Evolutionary conservation across 306 rosid genomes (phyloP).

Genomic region (Erythrophleum fordii): DNA sequence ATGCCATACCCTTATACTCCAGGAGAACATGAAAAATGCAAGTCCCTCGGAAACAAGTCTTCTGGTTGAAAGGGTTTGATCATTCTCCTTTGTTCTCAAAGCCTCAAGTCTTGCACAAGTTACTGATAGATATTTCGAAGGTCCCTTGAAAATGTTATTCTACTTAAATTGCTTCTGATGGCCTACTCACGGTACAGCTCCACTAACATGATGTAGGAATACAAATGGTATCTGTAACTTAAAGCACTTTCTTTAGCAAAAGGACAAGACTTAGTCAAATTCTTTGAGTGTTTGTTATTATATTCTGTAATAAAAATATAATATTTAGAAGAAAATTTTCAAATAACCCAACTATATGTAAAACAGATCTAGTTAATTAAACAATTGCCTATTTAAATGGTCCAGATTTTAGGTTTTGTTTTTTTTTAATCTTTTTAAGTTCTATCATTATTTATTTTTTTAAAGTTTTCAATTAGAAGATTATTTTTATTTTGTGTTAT

Average conservation of each 20-base stretch:
- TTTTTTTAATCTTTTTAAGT: too few species aligned
- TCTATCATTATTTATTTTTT: too few species aligned
- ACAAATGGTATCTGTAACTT: not conserved
- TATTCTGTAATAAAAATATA: not conserved
- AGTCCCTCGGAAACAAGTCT: slow-evolving; percentile 81
- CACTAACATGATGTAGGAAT: slow-evolving; percentile 44
- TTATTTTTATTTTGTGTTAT: too few species aligned
- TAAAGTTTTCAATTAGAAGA: too few species aligned
- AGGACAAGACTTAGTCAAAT: not conserved
- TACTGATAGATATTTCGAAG: slow-evolving; percentile 83
- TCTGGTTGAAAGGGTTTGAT: slow-evolving; percentile 81
- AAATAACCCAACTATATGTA: not conserved
- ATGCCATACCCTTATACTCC: slow-evolving; percentile 74
- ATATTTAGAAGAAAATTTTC: not conserved
- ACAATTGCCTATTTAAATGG: too few species aligned
- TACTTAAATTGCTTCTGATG: too few species aligned
- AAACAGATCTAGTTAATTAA: too few species aligned
- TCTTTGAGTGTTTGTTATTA: not conserved
- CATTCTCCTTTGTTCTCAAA: slow-evolving; percentile 98
- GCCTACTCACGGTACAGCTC: slow-evolving; percentile 7
- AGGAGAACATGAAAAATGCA: slow-evolving; percentile 77
- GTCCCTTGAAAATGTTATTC: slow-evolving; percentile 41
- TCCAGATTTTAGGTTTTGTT: too few species aligned
- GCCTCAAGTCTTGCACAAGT: slow-evolving; percentile 95
- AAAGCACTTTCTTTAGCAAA: slow-evolving; percentile 30